Evolutionary conservation across 1,139 yeast species (phyloP).

Genomic region (Blastobotrys apis): DNA sequence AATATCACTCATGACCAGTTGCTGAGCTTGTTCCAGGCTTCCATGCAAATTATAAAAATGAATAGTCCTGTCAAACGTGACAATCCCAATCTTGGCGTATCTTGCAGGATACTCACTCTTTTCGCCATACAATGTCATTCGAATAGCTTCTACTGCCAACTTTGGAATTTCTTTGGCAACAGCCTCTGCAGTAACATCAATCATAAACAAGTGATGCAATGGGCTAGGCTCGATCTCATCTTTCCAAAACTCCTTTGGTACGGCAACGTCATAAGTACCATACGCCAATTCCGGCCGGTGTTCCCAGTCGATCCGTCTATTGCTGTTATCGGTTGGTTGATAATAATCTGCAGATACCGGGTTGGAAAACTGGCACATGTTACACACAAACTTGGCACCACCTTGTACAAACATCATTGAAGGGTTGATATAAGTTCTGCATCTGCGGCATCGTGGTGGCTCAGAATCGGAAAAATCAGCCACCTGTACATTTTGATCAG

Average conservation of each 20-base stretch:
- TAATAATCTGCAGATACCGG: conserved; percentile 63
- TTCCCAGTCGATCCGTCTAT: conserved; percentile 57
- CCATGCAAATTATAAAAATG: conserved; percentile 71
- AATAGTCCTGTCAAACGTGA: conserved; percentile 69
- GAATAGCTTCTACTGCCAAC: conserved; percentile 68
- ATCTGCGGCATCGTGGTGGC: conserved; percentile 86
- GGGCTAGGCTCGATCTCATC: conserved; percentile 44
- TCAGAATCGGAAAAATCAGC: conserved; percentile 59
- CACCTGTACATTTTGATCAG: conserved; percentile 48
- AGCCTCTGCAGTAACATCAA: conserved; percentile 69
- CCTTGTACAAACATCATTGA: conserved; percentile 63
- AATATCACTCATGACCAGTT: conserved; percentile 65
- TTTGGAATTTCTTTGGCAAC: conserved; percentile 60
- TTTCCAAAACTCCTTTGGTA: conserved; percentile 67
- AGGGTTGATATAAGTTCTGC: conserved; percentile 88
- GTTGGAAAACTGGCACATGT: conserved; percentile 79
- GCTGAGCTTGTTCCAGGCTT: conserved; percentile 54
- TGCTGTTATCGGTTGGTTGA: conserved; percentile 59
- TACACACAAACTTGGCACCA: conserved; percentile 70
- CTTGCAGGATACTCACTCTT: conserved; percentile 31
- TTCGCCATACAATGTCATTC: conserved; percentile 48
- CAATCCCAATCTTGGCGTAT: conserved; percentile 57
- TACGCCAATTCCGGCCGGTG: conserved; percentile 70
- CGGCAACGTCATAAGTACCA: conserved; percentile 84
- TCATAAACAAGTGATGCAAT: conserved; percentile 68